Conservation (phyloP, 257 asterid species). For the Forsythia viridissima region DNA sequence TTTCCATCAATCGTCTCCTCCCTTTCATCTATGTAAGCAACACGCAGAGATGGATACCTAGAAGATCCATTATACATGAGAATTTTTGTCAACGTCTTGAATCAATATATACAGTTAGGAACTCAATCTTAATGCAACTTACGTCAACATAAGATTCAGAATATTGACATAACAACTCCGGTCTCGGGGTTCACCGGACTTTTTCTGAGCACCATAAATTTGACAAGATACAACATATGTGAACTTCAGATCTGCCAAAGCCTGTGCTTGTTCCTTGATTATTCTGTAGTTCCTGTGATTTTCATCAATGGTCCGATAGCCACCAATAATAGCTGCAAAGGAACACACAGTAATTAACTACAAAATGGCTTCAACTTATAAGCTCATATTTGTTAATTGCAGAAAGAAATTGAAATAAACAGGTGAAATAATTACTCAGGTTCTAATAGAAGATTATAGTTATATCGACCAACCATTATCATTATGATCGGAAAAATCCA, state of each 20-base stretch:
- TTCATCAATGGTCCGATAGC: constrained; percentile 69
- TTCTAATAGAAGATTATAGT: constrained; percentile 18
- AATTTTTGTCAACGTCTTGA: constrained; percentile 23
- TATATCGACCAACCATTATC: constrained; percentile 64
- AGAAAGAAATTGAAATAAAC: constrained; percentile 11
- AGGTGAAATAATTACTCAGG: background rate
- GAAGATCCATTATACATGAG: constrained; percentile 22
- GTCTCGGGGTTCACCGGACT: constrained; percentile 69
- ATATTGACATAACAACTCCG: constrained; percentile 80
- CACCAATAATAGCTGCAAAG: constrained; percentile 77
- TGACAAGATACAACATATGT: constrained; percentile 98
- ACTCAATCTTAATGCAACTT: constrained; percentile 41
- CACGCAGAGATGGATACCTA: constrained; percentile 94
- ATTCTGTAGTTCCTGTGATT: constrained; percentile 48
- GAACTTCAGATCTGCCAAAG: constrained; percentile 94
- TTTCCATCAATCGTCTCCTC: constrained; percentile 65
- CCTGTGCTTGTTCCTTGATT: constrained; percentile 73
- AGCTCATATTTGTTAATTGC: background rate
- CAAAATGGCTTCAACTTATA: background rate
- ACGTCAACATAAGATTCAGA: constrained; percentile 90
- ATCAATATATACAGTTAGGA: constrained; percentile 10
- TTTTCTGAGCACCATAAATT: constrained; percentile 91
- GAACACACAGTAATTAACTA: constrained; percentile 15
- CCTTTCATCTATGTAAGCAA: constrained; percentile 95
- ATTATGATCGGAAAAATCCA: constrained; percentile 80